These are phyloP conservation scores for Heritiera fomes DNA, from an alignment of 345 rosid species.

Conservation along the genomic window DNA sequence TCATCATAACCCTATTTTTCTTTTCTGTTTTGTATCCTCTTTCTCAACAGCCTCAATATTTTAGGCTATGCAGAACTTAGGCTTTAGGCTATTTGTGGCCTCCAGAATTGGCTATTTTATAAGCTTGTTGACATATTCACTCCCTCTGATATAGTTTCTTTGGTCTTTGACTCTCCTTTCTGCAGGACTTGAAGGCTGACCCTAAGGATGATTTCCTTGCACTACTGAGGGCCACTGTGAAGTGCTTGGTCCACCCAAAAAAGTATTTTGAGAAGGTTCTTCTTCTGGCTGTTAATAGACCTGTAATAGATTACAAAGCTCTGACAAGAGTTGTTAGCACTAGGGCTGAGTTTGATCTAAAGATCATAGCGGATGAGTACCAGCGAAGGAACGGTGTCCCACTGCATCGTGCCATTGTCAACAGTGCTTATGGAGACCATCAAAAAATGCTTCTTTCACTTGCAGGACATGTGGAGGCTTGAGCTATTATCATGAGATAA, in stretches of 20 bases:
- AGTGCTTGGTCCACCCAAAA: too few species aligned
- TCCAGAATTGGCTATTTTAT: too few species aligned
- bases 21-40: too few species aligned
- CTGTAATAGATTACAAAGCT: slow-evolving; percentile 81
- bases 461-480: slow-evolving; percentile 57
- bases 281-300: slow-evolving; percentile 61
- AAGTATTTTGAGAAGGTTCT: slow-evolving; percentile 55
- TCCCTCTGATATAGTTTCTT: too few species aligned
- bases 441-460: slow-evolving; percentile 69
- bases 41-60: neutral
- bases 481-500: slow-evolving; percentile 14
- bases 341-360: slow-evolving; percentile 71
- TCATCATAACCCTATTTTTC: too few species aligned
- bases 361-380: slow-evolving; percentile 63
- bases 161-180: too few species aligned
- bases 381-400: slow-evolving; percentile 61
- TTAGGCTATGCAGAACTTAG: neutral
- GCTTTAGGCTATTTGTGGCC: neutral
- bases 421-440: slow-evolving; percentile 67
- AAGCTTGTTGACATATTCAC: too few species aligned
- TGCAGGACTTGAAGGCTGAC: too few species aligned
- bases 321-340: slow-evolving; percentile 72
- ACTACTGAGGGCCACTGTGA: too few species aligned
- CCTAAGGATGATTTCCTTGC: too few species aligned
- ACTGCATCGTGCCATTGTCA: slow-evolving; percentile 51